These are phyloP conservation scores for Monilinia fructicola DNA, from an alignment of 2,329 filamentous ascomycete species.

Conservation along the genomic window DNA sequence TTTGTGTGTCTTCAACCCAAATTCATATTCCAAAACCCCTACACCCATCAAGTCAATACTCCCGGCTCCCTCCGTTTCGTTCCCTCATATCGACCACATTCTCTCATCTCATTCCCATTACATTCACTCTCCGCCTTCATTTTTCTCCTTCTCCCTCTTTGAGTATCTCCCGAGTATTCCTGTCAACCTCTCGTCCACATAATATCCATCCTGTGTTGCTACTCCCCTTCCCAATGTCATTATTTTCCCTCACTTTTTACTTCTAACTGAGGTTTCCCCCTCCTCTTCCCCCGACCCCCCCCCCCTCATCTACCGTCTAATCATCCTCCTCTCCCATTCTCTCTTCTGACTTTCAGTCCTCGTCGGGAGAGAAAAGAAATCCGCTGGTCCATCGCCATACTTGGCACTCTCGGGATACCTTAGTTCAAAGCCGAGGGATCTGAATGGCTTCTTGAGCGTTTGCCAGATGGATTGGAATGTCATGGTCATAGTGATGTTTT, in stretches of 20 bases:
- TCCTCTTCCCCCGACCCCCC: no score
- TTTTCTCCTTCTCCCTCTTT: not conserved
- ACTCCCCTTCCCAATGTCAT: no score
- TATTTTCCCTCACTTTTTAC: not conserved
- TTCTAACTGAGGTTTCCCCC: not conserved
- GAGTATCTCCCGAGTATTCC: no score
- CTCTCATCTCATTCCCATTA: no score
- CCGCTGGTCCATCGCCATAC: not conserved
- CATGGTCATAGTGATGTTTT: no score
- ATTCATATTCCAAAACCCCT: not conserved
- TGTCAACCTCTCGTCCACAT: no score
- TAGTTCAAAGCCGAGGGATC: not conserved
- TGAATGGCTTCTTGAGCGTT: constrained; percentile 1
- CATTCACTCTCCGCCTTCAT: not conserved
- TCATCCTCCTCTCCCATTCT: constrained; percentile 15
- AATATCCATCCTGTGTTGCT: no score
- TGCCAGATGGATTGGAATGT: no score
- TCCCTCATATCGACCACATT: not conserved
- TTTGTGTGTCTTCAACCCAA: not conserved
- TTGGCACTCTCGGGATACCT: not conserved
- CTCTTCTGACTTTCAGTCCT: constrained; percentile 2
- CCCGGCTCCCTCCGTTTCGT: not conserved
- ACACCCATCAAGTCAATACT: not conserved
- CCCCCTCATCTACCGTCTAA: constrained; percentile 3
- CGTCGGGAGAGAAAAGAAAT: not conserved